phyloP scores from a whole-genome alignment of 441 rosid species.

The Populus hybrid region DNA sequence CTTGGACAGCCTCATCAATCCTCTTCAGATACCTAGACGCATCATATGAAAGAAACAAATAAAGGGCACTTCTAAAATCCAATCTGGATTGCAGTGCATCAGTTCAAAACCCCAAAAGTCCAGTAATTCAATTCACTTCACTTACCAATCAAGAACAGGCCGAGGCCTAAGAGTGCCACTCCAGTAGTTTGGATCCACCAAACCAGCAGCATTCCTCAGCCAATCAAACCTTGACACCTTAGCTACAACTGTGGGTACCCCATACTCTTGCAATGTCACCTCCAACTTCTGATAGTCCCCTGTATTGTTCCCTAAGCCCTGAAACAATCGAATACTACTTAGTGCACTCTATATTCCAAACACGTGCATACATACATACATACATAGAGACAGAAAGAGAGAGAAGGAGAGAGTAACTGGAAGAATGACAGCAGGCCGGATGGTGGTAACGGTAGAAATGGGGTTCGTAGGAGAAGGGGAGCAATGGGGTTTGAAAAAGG shows the following conservation, averaged over 20 bases:
- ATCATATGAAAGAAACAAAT: background rate
- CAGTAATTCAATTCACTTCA: background rate
- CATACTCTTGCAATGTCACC: constrained; percentile 47
- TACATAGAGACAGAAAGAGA: background rate
- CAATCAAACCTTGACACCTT: constrained; percentile 80
- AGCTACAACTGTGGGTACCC: constrained; percentile 70
- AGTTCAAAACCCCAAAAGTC: background rate
- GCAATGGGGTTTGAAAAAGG: constrained; percentile 32
- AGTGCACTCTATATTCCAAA: background rate
- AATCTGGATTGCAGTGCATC: background rate
- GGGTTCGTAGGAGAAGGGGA: constrained; percentile 29
- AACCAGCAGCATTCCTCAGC: constrained; percentile 93
- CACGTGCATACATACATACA: background rate
- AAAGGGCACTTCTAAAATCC: background rate
- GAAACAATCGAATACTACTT: background rate
- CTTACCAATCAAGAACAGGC: constrained; percentile 93
- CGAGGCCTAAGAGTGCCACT: constrained; percentile 81
- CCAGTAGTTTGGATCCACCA: constrained; percentile 87
- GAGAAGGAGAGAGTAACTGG: constrained; percentile 49
- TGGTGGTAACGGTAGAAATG: constrained; percentile 23
- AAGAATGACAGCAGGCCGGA: constrained; percentile 86
- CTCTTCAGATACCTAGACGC: constrained; percentile 66
- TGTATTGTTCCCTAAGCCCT: constrained; percentile 92
- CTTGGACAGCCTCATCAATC: constrained; percentile 66
- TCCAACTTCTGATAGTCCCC: constrained; percentile 73